These are phyloP conservation scores for Cryptococcus jaspeensis DNA, from an alignment of 1,284 basidiomycete species.

Conservation along the genomic window DNA sequence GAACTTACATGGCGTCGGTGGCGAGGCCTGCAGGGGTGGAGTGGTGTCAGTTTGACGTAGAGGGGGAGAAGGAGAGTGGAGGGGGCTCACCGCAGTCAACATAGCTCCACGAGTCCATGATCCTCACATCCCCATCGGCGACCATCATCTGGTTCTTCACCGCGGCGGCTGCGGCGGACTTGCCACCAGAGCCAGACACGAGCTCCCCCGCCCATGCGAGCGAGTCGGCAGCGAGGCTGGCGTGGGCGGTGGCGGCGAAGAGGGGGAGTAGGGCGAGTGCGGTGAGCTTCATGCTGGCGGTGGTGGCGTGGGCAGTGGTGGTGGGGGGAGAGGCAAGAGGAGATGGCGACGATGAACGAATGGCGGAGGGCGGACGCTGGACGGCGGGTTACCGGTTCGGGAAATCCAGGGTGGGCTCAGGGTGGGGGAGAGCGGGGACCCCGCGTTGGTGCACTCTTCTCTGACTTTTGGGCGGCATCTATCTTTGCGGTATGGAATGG, in stretches of 20 bases:
- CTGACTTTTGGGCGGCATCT: no score
- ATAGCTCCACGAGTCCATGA: constrained; percentile 47
- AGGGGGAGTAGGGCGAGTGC: constrained; percentile 25
- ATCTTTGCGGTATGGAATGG: no score
- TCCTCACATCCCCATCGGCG: constrained; percentile 32
- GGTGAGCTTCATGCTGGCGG: constrained; percentile 29
- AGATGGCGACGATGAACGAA: constrained; percentile 1
- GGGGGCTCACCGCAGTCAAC: constrained; percentile 48
- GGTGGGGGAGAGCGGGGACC: background rate
- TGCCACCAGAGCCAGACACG: constrained; percentile 21
- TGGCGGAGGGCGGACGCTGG: background rate
- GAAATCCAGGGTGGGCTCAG: background rate
- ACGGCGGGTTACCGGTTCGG: background rate
- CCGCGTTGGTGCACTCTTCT: no score
- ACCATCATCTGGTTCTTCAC: constrained; percentile 8
- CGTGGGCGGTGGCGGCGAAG: constrained; percentile 23
- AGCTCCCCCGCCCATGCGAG: constrained; percentile 31
- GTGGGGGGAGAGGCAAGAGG: background rate
- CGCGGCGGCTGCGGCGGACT: background rate
- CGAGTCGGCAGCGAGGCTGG: constrained; percentile 28
- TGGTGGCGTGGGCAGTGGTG: background rate
- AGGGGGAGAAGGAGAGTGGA: background rate
- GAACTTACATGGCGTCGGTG: constrained; percentile 46
- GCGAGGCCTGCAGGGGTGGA: constrained; percentile 37
- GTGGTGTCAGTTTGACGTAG: background rate